A percentile compares a stretch with the other conserved stretches of the same genome.
phyloP scores from a whole-genome alignment of 2,329 filamentous ascomycete species.

The Helminthosporium solani region DNA sequence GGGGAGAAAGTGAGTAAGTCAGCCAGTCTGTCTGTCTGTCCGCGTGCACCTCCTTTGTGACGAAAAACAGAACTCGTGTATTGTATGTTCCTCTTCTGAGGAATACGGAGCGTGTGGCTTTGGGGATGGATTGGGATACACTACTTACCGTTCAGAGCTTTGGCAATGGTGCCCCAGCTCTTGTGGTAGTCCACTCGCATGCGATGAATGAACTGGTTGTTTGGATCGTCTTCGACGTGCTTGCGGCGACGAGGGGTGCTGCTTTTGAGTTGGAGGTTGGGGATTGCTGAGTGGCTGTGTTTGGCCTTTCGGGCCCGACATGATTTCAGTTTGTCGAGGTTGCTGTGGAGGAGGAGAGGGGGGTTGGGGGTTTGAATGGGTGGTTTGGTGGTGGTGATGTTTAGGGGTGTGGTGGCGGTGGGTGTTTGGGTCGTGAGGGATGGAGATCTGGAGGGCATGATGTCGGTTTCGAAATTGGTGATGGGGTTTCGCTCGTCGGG shows the following conservation, averaged over 20 bases:
- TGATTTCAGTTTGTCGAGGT: not conserved
- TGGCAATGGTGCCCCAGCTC: constrained; percentile 31
- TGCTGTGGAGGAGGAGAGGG: not conserved
- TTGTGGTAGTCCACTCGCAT: constrained; percentile 29
- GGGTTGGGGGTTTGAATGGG: not conserved
- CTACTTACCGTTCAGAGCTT: constrained; percentile 26
- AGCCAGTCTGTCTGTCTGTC: no score
- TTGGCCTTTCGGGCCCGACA: not conserved
- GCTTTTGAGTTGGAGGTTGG: constrained; percentile 3
- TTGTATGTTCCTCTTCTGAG: no score
- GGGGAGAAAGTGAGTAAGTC: no score
- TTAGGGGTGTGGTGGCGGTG: not conserved
- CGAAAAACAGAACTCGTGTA: no score
- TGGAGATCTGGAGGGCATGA: not conserved
- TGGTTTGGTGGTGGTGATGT: not conserved
- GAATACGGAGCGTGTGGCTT: no score
- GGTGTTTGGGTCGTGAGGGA: not conserved
- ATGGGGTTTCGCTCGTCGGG: not conserved
- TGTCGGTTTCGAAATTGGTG: not conserved
- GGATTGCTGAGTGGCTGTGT: not conserved
- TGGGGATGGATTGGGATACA: no score
- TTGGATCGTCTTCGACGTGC: constrained; percentile 23
- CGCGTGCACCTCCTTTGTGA: no score
- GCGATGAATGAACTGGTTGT: constrained; percentile 35
- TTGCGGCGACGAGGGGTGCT: constrained; percentile 1